phyloP scores from a whole-genome alignment of 2,329 filamentous ascomycete genomes.

The Harringtonia aguacate region DNA sequence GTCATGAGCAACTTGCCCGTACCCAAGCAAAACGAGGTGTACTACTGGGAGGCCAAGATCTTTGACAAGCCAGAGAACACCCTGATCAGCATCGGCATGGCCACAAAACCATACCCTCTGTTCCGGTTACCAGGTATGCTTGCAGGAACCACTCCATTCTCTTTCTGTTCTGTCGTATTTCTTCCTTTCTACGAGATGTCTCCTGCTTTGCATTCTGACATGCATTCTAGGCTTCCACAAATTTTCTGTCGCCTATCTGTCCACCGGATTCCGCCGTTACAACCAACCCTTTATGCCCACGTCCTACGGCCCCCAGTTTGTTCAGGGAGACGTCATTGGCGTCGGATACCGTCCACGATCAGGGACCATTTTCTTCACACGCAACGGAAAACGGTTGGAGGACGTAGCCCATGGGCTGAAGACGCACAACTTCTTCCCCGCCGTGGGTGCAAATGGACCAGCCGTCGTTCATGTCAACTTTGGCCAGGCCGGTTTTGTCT shows the following conservation, averaged over 20 bases:
- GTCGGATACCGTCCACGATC: constrained; percentile 92
- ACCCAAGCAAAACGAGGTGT: constrained; percentile 97
- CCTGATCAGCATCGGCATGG: constrained; percentile 81
- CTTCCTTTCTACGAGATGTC: too few species aligned
- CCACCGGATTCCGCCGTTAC: constrained; percentile 73
- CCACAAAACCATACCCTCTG: constrained; percentile 92
- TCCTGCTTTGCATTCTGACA: too few species aligned
- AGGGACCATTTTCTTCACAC: constrained; percentile 93
- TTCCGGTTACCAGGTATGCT: constrained; percentile 81
- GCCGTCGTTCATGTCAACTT: constrained; percentile 94
- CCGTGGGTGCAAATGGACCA: constrained; percentile 90
- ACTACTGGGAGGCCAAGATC: constrained; percentile 98
- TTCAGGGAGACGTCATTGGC: constrained; percentile 92
- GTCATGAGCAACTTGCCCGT: constrained; percentile 95
- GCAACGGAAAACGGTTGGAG: constrained; percentile 94
- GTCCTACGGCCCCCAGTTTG: constrained; percentile 70
- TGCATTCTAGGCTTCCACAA: constrained; percentile 67
- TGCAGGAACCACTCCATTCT: too few species aligned
- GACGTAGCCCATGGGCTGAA: constrained; percentile 91
- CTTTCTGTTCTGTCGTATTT: too few species aligned
- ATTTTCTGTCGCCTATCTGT: constrained; percentile 83
- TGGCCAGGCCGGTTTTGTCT: constrained; percentile 94
- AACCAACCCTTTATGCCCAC: constrained; percentile 84
- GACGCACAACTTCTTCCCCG: constrained; percentile 93
- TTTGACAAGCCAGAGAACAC: constrained; percentile 93